Evolutionary conservation across 208 protist genomes (phyloP), one percentile per base, ranked within the genome.

Genomic region (Tritrichomonas musculus): DNA sequence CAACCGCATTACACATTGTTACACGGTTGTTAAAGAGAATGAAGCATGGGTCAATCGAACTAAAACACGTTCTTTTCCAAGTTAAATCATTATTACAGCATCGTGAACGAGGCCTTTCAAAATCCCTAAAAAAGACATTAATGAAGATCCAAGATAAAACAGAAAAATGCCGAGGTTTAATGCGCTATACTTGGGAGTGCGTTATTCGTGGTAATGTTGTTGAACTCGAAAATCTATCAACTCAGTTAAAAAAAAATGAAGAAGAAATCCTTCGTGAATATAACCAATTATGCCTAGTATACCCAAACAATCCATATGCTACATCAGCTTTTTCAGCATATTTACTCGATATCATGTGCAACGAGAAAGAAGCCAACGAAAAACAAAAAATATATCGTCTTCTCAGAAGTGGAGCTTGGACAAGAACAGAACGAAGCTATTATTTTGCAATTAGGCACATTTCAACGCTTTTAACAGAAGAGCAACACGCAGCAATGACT

Each of bases 251-350:
- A 39, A n/a, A 88, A 39, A 44, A 60, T 39, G 44, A 44, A 39
- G 47, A 88, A 57, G 47, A 25, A 53, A 47, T 88, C 9, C 4
- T 13, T 14, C 33, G 47, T 11, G 77, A 88, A 39, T 88, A 88
- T 36, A 53, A 44, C 39, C 77, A 88, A 47, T 30, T 88, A n/a
- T 36, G 44, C 33, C 17, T 88, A 36, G 27, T 57, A 33, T 88
- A 88, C 57, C 77, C 77, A 33, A 88, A 57, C 30, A 88, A 88
- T 17, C 77, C 77, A 41, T 88, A 53, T 88, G 41, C 57, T 13
- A 47, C 77, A 33, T 33, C 14, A 22, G 39, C 47, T 27, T 88
- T 57, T 39, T 88, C 47, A 11, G 41, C 44, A n/a, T 88, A 39
- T 47, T 14, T 88, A 8, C 2, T 47, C 9, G 47, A 30, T 22